phyloP scores from a whole-genome alignment of 1,284 basidiomycete species.

The Boletus albobrunnescens region DNA sequence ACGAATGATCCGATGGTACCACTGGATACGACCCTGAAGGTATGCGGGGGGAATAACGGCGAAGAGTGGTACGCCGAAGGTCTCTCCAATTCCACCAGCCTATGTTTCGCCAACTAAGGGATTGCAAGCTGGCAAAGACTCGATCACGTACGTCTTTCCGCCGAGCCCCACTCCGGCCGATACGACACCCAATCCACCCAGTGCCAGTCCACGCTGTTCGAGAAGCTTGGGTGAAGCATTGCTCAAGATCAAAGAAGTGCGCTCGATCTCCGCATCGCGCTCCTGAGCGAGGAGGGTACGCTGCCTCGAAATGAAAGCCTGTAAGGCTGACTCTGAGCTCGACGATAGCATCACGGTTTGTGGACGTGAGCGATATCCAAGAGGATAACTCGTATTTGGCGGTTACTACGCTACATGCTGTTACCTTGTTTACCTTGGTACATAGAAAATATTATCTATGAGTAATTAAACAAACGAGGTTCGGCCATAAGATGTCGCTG shows the following conservation, averaged over 20 bases:
- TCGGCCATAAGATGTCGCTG: too few relatives aligned
- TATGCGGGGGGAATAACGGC: conserved; percentile 78
- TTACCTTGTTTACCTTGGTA: too few relatives aligned
- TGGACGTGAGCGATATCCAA: too few relatives aligned
- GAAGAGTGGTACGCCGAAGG: conserved; percentile 76
- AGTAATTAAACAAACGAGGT: too few relatives aligned
- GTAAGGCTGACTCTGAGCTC: conserved; percentile 40
- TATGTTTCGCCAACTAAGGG: conserved; percentile 38
- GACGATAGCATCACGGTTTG: conserved; percentile 5
- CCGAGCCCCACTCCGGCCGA: conserved; percentile 79
- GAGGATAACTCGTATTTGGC: background rate
- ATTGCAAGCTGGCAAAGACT: background rate
- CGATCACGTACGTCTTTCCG: conserved; percentile 73
- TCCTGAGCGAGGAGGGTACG: conserved; percentile 66
- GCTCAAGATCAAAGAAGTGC: conserved; percentile 75
- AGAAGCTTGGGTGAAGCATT: conserved; percentile 82
- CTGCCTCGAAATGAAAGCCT: conserved; percentile 71
- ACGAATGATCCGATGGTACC: background rate
- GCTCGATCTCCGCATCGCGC: conserved; percentile 78
- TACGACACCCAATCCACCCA: conserved; percentile 70
- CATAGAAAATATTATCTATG: too few relatives aligned
- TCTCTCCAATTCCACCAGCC: conserved; percentile 82
- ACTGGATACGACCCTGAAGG: conserved; percentile 55
- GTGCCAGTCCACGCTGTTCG: conserved; percentile 82
- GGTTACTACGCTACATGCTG: too few relatives aligned